Base-by-base conservation (phyloP, 2,329 filamentous ascomycete species). In the Davidsoniella eucalypti region DNA sequence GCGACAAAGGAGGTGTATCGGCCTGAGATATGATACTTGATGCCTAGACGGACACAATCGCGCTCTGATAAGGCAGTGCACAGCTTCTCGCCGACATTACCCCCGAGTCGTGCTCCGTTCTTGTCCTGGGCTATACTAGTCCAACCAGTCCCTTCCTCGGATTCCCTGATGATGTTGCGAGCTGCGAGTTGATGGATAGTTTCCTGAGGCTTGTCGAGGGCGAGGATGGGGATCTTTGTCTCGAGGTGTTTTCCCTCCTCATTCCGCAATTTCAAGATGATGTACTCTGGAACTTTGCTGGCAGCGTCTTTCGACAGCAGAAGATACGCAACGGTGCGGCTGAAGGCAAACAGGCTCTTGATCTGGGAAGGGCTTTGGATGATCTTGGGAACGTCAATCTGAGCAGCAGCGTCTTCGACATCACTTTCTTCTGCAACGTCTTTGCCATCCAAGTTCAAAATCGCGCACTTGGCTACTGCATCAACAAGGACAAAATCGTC, bases 1-100 rank as follows among this genome's bases (percentile, higher is more conserved):
- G 83, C 83, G 2, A 87, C 76, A 55, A 87, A 87, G 0, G 80
- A 84, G 57, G 77, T 83, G 73, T 77, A 84, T 58, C 80, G 82
- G 1, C 80, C 75, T 2, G 71, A 75, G 7, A 87, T 73, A 57
- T 84, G 80, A 57, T 76, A 84, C 51, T 70, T 67, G 10, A 79
- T 69, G 0, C 82, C 82, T 0, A 87, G 66, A 0, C 74, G 66
- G 1, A 86, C 78, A 7, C 73, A 80, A 58, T 87, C 82, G 1
- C 72, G 70, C 59, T 82, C 72, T 12, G 29, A 33, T 33, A 33
- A 4, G 29, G 29, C 29, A 9, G 29, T 33, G 12, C 29, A 33
- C 0, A 79, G 72, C 58, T 86, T 69, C 44, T 77, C 71, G 10
- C 69, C 61, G 58, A 80, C 80, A 3, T 67, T 69, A 14, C 68